phyloP scores from a whole-genome alignment of 2,329 filamentous ascomycete genomes.

The Pseudocercospora crystallina region DNA sequence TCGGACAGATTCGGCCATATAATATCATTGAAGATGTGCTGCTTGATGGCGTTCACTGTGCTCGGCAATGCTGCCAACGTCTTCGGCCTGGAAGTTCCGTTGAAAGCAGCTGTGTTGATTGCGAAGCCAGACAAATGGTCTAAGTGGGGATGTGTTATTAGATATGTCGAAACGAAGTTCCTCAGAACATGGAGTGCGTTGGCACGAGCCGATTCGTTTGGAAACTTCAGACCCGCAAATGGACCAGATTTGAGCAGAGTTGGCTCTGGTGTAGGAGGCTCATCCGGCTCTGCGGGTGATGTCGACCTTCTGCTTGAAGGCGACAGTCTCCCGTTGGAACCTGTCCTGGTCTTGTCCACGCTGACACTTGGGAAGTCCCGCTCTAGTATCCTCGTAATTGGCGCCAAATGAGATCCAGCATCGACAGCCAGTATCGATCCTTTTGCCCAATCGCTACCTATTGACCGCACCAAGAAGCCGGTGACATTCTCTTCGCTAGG shows the following conservation, averaged over 20 bases:
- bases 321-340: constrained; percentile 16
- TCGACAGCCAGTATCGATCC: constrained; percentile 89
- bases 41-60: constrained; percentile 90
- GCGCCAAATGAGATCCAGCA: constrained; percentile 83
- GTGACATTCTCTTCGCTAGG: constrained; percentile 88
- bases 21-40: constrained; percentile 94
- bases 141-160: constrained; percentile 96
- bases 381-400: constrained; percentile 78
- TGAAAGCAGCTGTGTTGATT: constrained; percentile 86
- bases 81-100: constrained; percentile 75
- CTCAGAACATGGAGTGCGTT: constrained; percentile 81
- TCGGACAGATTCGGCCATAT: constrained; percentile 98
- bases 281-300: constrained; percentile 20
- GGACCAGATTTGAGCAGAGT: constrained; percentile 64
- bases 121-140: constrained; percentile 91
- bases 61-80: constrained; percentile 79
- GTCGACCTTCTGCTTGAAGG: constrained; percentile 4
- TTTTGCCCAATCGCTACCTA: constrained; percentile 73
- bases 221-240: constrained; percentile 75
- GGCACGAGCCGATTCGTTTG: constrained; percentile 63
- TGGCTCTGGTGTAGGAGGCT: constrained; percentile 37
- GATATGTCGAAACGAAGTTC: constrained; percentile 78
- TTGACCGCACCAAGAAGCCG: constrained; percentile 81
- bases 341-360: constrained; percentile 13
- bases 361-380: constrained; percentile 49